Percentiles rank a stretch among this genome's conserved stretches.
Evolutionary conservation across 768 basidiomycete species (phyloP).

Genomic region (Lentinula edodes): DNA sequence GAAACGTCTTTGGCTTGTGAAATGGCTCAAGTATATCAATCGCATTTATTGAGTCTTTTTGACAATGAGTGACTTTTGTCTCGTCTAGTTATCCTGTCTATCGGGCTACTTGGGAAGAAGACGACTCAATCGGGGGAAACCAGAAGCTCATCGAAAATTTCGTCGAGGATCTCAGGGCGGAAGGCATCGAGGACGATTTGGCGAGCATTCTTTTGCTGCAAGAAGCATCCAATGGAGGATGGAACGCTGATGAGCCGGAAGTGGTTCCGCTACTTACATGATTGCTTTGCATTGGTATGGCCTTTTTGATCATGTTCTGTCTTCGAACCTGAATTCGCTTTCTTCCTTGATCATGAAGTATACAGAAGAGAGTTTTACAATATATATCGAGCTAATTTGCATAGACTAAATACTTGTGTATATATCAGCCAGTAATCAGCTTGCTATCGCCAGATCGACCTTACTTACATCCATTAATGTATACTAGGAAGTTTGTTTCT

Average conservation of each 20-base stretch:
- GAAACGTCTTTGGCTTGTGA: conserved; percentile 1
- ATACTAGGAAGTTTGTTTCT: neutral
- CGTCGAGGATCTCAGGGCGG: neutral
- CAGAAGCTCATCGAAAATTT: neutral
- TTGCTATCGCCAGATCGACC: no score
- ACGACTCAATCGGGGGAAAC: neutral
- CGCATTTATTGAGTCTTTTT: neutral
- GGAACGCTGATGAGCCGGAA: conserved; percentile 5
- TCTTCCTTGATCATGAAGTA: neutral
- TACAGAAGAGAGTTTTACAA: neutral
- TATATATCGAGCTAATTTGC: neutral
- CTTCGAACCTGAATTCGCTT: neutral
- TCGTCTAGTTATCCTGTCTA: conserved; percentile 1
- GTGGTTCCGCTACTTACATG: neutral
- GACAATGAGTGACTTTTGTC: neutral
- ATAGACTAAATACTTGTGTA: no score
- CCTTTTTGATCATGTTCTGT: neutral
- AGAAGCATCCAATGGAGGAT: conserved; percentile 1
- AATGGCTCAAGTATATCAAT: conserved; percentile 1
- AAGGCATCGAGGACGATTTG: neutral
- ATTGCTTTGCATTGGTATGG: neutral
- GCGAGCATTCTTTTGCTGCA: neutral
- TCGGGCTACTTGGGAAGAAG: conserved; percentile 5
- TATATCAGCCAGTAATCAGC: no score
- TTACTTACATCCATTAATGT: neutral